Evolutionary conservation across 768 basidiomycete genomes (phyloP), one percentile per base, ranked within the genome.

Genomic region (Mycena kentingensis): DNA sequence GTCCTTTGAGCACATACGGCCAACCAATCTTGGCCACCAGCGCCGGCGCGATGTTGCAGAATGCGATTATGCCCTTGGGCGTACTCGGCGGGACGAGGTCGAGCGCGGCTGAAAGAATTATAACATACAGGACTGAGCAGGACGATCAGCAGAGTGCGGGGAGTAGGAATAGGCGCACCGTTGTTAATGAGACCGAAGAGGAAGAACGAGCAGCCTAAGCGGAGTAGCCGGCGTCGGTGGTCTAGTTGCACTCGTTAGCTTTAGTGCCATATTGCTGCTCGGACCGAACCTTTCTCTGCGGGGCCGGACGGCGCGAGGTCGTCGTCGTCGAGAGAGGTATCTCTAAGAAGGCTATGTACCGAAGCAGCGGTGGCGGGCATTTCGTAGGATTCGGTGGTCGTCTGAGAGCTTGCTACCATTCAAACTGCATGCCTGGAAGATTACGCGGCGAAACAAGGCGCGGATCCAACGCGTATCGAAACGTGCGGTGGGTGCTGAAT

Each of bases 21-120:
- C 95, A 98, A 8, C 84, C 87, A 4, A 97, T 74, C 71, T 98
- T 98, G 18, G 91, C 93, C 0, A 86, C 66, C 2, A 98, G 72
- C 0, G 92, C 83, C 0, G 96, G 95, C 12, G 88, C 81, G 49
- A 99, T 97, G 68, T 98, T 98, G 73, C 90, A 95, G 66, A 98
- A 93, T 1, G 88, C 84, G 46, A 98, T 93, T 49, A 98, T 84
- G 15, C 96, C 96, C 66, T 96, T 96, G 0, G 96, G 95, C 0
- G 93, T 96, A 2, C 87, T 81, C 2, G 91, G 85, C 7, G 93
- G 90, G 2, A 97, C 94, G 3, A 99, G 80, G 65, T 99, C 97
- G 3, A 98, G 76, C 1, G 97, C 97, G 5, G 96, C 96, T 1
- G 93, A 96, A 18, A 99, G 82, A 55, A 98, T 97, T 55, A 98